These are phyloP conservation scores for Trichoderma brevicompactum DNA, from an alignment of 2,329 filamentous ascomycete genomes.

Conservation along the genomic window DNA sequence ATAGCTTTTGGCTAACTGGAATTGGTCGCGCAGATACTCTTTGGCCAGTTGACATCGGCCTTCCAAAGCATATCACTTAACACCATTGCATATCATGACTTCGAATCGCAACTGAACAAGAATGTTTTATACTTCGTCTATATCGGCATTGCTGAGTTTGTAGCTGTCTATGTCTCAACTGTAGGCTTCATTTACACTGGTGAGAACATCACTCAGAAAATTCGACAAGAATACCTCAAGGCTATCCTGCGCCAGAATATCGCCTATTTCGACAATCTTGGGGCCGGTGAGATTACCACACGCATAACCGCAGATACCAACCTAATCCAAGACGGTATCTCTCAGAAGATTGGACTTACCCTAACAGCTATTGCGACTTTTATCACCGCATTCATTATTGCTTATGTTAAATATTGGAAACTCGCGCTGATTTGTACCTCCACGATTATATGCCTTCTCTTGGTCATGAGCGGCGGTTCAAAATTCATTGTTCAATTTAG, in stretches of 20 bases:
- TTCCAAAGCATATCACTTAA: not conserved
- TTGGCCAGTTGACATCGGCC: constrained; percentile 2
- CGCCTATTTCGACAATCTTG: constrained; percentile 52
- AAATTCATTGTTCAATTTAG: not conserved
- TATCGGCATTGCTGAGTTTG: not conserved
- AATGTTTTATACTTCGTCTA: constrained; percentile 5
- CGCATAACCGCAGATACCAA: constrained; percentile 50
- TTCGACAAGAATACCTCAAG: constrained; percentile 50
- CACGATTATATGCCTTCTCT: not conserved
- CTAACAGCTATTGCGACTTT: constrained; percentile 48
- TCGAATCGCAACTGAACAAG: constrained; percentile 6
- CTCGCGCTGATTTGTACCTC: constrained; percentile 49
- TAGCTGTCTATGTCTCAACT: not conserved
- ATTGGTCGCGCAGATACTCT: not conserved
- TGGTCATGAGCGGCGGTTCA: constrained; percentile 6
- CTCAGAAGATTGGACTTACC: constrained; percentile 52
- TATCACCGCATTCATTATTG: constrained; percentile 52
- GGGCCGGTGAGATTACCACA: constrained; percentile 43
- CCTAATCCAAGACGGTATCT: constrained; percentile 58
- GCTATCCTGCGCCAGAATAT: constrained; percentile 54
- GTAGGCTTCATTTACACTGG: constrained; percentile 27
- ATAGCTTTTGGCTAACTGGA: not conserved
- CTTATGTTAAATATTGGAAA: constrained; percentile 56
- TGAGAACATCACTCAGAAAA: constrained; percentile 44
- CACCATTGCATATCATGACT: not conserved